Conservation (phyloP, 768 basidiomycete species). For the Rhizopogon vulgaris region DNA sequence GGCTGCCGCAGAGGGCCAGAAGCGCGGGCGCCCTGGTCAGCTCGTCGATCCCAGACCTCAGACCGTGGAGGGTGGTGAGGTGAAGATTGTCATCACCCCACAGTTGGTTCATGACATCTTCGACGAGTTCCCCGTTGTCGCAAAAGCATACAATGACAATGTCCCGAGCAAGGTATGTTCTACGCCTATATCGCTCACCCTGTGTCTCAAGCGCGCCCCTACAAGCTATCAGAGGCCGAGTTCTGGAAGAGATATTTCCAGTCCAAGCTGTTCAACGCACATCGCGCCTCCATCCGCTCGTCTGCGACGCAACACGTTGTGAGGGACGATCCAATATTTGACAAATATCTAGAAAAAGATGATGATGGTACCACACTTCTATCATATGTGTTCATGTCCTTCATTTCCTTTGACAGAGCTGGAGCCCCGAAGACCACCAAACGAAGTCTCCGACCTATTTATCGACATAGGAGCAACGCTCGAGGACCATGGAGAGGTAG, state of each 20-base stretch:
- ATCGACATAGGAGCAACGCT: constrained; percentile 83
- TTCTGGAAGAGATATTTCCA: constrained; percentile 99
- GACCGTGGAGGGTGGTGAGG: constrained; percentile 76
- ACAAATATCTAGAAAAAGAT: constrained; percentile 92
- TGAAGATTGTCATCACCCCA: constrained; percentile 85
- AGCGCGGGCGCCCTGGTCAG: constrained; percentile 77
- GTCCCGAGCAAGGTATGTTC: constrained; percentile 73
- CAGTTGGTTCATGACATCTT: constrained; percentile 95
- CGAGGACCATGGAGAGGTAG: constrained; percentile 87
- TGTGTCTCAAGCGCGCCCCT: constrained; percentile 9
- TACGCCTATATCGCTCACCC: neutral
- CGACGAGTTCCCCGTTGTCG: constrained; percentile 94
- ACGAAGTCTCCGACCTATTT: constrained; percentile 67
- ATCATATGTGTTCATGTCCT: neutral
- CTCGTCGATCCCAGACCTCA: constrained; percentile 87
- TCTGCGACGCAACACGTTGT: constrained; percentile 79
- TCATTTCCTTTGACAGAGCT: constrained; percentile 41
- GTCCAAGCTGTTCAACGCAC: constrained; percentile 91
- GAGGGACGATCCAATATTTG: constrained; percentile 90
- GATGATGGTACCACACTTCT: constrained; percentile 67
- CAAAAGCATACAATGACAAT: constrained; percentile 87
- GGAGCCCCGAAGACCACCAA: constrained; percentile 66
- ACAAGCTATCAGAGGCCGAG: constrained; percentile 79
- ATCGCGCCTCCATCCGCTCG: constrained; percentile 88
- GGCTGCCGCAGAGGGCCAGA: constrained; percentile 65